A percentile compares a stretch with the other conserved stretches of the same genome.
These are phyloP conservation scores for Dioscorea dumetorum DNA, from an alignment of 106 monocot species.

Conservation along the genomic window DNA sequence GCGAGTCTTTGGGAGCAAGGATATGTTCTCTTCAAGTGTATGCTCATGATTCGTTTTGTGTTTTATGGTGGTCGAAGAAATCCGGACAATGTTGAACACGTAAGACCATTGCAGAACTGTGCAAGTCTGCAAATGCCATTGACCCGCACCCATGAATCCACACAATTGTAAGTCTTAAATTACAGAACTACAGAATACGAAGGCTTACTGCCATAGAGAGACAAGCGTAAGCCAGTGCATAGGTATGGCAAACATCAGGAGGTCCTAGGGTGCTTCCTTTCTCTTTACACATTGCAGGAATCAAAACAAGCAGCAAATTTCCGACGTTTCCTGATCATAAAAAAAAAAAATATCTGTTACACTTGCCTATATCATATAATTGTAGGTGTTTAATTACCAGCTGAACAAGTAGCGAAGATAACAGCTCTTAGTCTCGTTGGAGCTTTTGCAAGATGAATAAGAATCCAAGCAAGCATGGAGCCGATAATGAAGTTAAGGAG, in stretches of 20 bases:
- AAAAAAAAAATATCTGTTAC: neutral
- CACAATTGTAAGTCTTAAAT: neutral
- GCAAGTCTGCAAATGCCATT: slow-evolving; percentile 2
- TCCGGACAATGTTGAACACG: slow-evolving; percentile 22
- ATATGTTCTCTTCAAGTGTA: no score
- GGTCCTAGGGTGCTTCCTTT: neutral
- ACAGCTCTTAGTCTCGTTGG: neutral
- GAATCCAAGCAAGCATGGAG: neutral
- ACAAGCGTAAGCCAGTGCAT: neutral
- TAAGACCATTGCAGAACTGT: slow-evolving; percentile 12
- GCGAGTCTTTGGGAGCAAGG: no score
- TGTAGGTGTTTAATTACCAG: neutral
- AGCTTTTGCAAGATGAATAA: neutral
- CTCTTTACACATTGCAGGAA: slow-evolving; percentile 1
- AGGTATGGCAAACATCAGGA: neutral
- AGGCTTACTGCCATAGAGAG: neutral
- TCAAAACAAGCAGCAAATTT: neutral
- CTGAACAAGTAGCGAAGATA: neutral
- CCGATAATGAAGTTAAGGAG: neutral
- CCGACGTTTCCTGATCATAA: neutral
- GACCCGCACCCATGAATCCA: no score
- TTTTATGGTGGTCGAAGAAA: slow-evolving; percentile 2
- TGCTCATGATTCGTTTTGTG: neutral
- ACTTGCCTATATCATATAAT: no score
- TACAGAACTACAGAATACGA: neutral